Percentiles rank a stretch among this genome's conserved stretches.
These are phyloP conservation scores for Aureobasidium uvarum DNA, from an alignment of 2,329 filamentous ascomycete genomes.

Conservation along the genomic window DNA sequence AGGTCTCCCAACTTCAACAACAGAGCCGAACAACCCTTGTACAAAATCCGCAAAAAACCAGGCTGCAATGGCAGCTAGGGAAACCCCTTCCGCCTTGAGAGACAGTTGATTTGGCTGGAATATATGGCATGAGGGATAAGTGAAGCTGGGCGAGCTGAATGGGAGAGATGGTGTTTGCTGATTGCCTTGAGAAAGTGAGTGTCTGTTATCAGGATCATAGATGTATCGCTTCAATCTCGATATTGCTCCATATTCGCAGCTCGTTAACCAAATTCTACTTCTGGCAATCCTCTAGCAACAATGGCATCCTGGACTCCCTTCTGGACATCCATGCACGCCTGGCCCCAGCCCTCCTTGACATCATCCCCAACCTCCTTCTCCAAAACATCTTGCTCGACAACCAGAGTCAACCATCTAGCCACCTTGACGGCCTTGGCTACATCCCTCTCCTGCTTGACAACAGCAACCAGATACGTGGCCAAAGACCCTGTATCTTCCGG, in stretches of 20 bases:
- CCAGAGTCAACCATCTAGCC: constrained; percentile 61
- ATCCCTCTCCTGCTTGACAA: constrained; percentile 71
- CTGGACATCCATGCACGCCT: constrained; percentile 44
- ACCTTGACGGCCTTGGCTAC: constrained; percentile 70
- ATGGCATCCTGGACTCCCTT: constrained; percentile 46
- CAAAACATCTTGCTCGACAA: constrained; percentile 37
- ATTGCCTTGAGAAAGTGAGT: background rate
- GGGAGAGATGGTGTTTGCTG: background rate
- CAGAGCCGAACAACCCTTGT: too few relatives aligned
- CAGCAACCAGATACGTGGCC: constrained; percentile 66
- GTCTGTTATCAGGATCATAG: background rate
- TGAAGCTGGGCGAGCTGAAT: background rate
- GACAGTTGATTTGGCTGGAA: background rate
- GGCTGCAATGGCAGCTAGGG: background rate
- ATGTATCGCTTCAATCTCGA: background rate
- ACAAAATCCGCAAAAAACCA: background rate
- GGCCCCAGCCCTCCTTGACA: constrained; percentile 37
- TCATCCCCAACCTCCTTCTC: constrained; percentile 27
- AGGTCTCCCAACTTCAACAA: too few relatives aligned
- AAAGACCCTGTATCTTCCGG: constrained; percentile 73
- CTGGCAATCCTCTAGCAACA: constrained; percentile 47
- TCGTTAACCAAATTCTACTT: constrained; percentile 42
- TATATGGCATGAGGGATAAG: background rate
- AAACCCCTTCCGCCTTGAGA: background rate
- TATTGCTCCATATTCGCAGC: background rate